phyloP scores from a whole-genome alignment of 768 basidiomycete genomes.

The Leccinum olivaceopallidum region DNA sequence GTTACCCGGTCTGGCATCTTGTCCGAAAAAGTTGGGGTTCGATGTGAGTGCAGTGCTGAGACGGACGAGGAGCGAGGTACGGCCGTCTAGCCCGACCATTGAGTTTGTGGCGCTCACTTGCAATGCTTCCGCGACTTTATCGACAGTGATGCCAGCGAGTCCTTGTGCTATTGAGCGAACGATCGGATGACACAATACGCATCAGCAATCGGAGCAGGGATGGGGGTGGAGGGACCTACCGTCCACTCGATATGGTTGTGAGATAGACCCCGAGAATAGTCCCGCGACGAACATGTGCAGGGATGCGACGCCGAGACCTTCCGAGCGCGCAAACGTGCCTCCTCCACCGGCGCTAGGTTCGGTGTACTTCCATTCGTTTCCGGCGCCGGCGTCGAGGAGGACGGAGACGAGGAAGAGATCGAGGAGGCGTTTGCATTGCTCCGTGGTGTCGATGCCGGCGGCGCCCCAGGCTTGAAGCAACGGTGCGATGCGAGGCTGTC shows the following conservation, averaged over 20 bases:
- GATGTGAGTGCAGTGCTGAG: slow-evolving; percentile 70
- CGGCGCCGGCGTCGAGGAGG: slow-evolving; percentile 92
- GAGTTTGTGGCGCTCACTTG: slow-evolving; percentile 80
- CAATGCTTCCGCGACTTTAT: slow-evolving; percentile 64
- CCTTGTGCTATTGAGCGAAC: slow-evolving; percentile 56
- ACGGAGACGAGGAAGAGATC: slow-evolving; percentile 93
- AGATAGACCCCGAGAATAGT: slow-evolving; percentile 64
- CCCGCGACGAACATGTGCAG: slow-evolving; percentile 87
- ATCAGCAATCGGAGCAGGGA: slow-evolving; percentile 8
- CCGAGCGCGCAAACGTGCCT: slow-evolving; percentile 60
- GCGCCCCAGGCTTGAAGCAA: slow-evolving; percentile 58
- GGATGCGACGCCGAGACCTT: slow-evolving; percentile 88
- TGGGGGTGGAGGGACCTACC: slow-evolving; percentile 44
- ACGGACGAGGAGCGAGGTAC: slow-evolving; percentile 71
- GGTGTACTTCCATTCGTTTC: slow-evolving; percentile 74
- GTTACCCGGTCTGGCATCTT: slow-evolving; percentile 76
- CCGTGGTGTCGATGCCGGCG: slow-evolving; percentile 43
- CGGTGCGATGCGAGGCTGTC: slow-evolving; percentile 60
- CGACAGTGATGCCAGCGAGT: slow-evolving; percentile 60
- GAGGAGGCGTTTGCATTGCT: slow-evolving; percentile 72
- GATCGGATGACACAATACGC: slow-evolving; percentile 3
- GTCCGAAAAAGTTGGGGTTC: slow-evolving; percentile 70
- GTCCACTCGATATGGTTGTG: slow-evolving; percentile 74
- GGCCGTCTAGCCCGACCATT: slow-evolving; percentile 89
- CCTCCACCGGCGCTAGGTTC: slow-evolving; percentile 57